Evolutionary conservation across 208 protist species (phyloP).

Genomic region (Acanthamoeba castellanii): DNA sequence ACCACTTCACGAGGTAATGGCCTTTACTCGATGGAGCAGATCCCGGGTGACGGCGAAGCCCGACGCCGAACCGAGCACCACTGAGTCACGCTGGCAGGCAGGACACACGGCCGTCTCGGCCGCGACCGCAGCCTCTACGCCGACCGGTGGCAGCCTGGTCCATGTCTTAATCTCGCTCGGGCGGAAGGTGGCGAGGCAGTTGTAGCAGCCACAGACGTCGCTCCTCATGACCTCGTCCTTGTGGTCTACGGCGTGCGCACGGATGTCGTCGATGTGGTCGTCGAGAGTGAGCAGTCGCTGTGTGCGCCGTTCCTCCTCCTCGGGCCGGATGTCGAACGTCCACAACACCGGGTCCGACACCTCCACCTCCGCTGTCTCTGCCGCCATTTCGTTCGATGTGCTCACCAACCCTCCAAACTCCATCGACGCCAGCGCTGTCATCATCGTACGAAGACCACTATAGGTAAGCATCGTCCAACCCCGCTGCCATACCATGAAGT

Average conservation of each 20-base stretch:
- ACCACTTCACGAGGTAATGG: neutral
- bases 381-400: constrained; percentile 61
- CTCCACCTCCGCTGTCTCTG: neutral
- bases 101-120: neutral
- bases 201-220: neutral
- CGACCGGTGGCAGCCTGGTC: neutral
- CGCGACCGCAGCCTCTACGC: neutral
- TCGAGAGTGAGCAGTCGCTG: neutral
- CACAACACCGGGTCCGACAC: constrained; percentile 34
- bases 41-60: neutral
- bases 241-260: neutral
- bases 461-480: neutral
- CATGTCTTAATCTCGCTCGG: neutral
- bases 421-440: constrained; percentile 21
- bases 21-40: neutral
- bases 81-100: neutral
- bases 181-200: neutral
- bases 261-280: neutral
- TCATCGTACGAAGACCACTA: neutral
- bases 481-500: neutral
- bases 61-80: neutral
- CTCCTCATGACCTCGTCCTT: neutral
- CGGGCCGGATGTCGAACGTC: constrained; percentile 59
- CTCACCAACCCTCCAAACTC: constrained; percentile 63
- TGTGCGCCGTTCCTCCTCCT: constrained; percentile 3